phyloP scores from a whole-genome alignment of 2,329 filamentous ascomycete genomes.

The Dactylonectria macrodidyma region DNA sequence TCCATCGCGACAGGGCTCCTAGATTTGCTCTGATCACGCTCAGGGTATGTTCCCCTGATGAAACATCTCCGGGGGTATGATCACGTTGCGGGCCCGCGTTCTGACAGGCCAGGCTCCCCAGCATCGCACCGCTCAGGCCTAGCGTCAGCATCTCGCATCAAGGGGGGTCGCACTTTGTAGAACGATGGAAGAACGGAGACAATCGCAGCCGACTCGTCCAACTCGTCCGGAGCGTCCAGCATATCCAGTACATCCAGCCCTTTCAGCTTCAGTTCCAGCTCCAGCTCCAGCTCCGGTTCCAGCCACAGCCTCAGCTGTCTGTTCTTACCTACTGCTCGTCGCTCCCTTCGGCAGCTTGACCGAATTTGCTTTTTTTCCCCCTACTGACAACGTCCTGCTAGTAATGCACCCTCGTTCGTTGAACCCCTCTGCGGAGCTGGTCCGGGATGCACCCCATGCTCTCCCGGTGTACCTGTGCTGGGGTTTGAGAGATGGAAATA shows the following conservation, averaged over 20 bases:
- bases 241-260: background rate
- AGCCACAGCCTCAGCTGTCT: slow-evolving; percentile 2
- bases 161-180: background rate
- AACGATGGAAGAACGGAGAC: background rate
- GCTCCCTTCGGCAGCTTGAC: background rate
- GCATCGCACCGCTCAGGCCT: background rate
- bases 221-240: background rate
- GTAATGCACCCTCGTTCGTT: background rate
- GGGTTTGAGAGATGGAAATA: too few relatives aligned
- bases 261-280: too few relatives aligned
- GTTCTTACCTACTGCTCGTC: background rate
- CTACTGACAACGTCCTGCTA: background rate
- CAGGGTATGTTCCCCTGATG: slow-evolving; percentile 3
- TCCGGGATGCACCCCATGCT: background rate
- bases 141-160: background rate
- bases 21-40: slow-evolving; percentile 1
- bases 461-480: too few relatives aligned
- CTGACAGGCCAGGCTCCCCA: slow-evolving; percentile 26
- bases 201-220: too few relatives aligned
- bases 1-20: background rate
- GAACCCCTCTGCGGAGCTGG: background rate
- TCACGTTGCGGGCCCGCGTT: slow-evolving; percentile 19
- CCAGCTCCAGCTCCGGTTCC: background rate
- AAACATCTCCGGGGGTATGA: slow-evolving; percentile 17
- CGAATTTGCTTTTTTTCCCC: background rate